A percentile compares a stretch with the other conserved stretches of the same genome.
phyloP scores from a whole-genome alignment of 495 filamentous ascomycete species.

The Penicillium atrosanguineum region DNA sequence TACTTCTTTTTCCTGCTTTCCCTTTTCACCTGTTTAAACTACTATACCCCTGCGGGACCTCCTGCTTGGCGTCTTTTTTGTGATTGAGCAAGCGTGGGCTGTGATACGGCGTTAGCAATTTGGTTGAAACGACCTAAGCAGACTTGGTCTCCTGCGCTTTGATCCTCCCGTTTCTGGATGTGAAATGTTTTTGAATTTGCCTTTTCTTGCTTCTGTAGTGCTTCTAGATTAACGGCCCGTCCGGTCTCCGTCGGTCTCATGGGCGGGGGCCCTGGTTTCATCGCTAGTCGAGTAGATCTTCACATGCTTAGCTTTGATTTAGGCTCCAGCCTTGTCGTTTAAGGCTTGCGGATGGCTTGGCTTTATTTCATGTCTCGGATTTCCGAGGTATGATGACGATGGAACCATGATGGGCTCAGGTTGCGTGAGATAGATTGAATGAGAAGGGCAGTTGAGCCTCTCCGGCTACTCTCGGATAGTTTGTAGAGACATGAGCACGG shows the following conservation, averaged over 20 bases:
- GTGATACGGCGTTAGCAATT: conserved; percentile 13
- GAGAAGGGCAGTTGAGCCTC: neutral
- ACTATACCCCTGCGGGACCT: conserved; percentile 24
- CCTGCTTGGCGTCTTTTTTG: conserved; percentile 12
- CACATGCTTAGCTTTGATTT: conserved; percentile 7
- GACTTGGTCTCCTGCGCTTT: conserved; percentile 6
- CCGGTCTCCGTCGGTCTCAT: conserved; percentile 26
- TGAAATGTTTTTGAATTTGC: too few relatives aligned
- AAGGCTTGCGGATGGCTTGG: conserved; percentile 22
- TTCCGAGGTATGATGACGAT: neutral
- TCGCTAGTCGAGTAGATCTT: conserved; percentile 6
- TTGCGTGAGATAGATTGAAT: conserved; percentile 4
- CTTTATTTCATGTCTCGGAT: conserved; percentile 1
- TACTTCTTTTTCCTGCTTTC: conserved; percentile 2
- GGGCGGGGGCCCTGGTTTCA: conserved; percentile 15
- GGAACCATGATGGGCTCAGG: conserved; percentile 1
- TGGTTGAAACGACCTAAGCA: conserved; percentile 15
- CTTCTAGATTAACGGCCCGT: conserved; percentile 5
- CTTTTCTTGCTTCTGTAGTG: neutral
- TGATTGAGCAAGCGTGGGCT: neutral
- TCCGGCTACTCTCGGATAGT: neutral
- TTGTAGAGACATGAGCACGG: neutral
- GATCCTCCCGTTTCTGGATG: neutral
- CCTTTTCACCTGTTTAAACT: conserved; percentile 12
- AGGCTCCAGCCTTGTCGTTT: conserved; percentile 9